phyloP scores from a whole-genome alignment of 495 filamentous ascomycete species.

The Penicillium subrubescens region DNA sequence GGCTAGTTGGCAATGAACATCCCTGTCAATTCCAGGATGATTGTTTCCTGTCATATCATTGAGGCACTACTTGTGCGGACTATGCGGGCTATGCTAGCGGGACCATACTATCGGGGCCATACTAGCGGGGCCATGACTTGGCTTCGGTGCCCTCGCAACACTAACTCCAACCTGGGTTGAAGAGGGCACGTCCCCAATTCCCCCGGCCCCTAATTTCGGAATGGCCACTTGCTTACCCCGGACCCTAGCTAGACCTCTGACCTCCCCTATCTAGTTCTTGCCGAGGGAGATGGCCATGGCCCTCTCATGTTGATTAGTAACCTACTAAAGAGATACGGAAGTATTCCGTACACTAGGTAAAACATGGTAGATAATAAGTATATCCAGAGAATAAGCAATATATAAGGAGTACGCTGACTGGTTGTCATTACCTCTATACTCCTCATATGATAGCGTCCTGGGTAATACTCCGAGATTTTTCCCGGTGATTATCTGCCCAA shows the following conservation, averaged over 20 bases:
- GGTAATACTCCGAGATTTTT: not conserved
- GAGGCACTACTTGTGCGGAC: not conserved
- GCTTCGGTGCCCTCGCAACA: not conserved
- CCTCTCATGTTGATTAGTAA: not conserved
- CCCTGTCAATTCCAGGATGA: not conserved
- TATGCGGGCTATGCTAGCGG: not conserved
- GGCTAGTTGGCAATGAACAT: not conserved
- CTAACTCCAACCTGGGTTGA: constrained; percentile 1
- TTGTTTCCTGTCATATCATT: not conserved
- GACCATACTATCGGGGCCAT: not conserved
- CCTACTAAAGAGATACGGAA: not conserved
- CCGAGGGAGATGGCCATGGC: not conserved
- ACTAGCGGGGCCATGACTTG: not conserved
- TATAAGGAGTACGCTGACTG: not conserved
- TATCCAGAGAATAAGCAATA: not conserved
- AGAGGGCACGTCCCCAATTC: not conserved
- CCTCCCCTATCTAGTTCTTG: not conserved
- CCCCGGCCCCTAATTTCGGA: not conserved
- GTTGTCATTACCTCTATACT: not conserved
- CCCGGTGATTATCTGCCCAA: not conserved
- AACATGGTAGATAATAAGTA: not conserved
- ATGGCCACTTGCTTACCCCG: not conserved
- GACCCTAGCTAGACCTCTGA: too few species aligned
- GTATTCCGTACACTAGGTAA: not conserved
- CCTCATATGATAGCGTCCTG: not conserved